These are phyloP conservation scores for Yamadazyma epiphylla DNA, from an alignment of 1,139 yeast species.

Conservation along the genomic window DNA sequence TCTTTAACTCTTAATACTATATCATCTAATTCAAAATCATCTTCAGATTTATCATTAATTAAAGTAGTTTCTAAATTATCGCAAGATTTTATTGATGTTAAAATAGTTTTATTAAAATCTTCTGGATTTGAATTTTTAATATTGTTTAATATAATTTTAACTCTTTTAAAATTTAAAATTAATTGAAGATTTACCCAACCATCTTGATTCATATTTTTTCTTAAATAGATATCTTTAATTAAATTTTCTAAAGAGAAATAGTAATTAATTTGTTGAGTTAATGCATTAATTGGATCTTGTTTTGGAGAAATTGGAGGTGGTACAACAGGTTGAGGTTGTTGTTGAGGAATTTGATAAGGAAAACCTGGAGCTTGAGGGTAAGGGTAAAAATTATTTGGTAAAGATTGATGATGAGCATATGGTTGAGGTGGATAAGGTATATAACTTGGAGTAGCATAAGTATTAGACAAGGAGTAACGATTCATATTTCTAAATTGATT, in stretches of 20 bases:
- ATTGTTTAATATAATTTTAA: conserved; percentile 50
- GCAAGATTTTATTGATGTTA: conserved; percentile 33
- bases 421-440: conserved; percentile 11
- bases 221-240: conserved; percentile 71
- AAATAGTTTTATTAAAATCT: conserved; percentile 23
- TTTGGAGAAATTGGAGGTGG: conserved; percentile 50
- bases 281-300: conserved; percentile 45
- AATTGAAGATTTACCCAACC: conserved; percentile 69
- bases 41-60: conserved; percentile 17
- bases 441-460: conserved; percentile 8
- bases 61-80: conserved; percentile 37
- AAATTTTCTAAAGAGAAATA: conserved; percentile 86
- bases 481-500: conserved; percentile 12
- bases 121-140: conserved; percentile 30
- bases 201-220: conserved; percentile 70
- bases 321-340: conserved; percentile 22
- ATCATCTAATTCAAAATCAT: conserved; percentile 20
- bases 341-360: conserved; percentile 28
- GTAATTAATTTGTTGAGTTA: conserved; percentile 74
- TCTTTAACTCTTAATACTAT: conserved; percentile 41
- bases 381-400: conserved; percentile 12
- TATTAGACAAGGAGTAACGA: conserved; percentile 13
- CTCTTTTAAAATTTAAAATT: conserved; percentile 71
- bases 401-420: conserved; percentile 12
- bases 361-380: conserved; percentile 3